phyloP scores from a whole-genome alignment of 495 filamentous ascomycete genomes.

The Penicillium steckii region DNA sequence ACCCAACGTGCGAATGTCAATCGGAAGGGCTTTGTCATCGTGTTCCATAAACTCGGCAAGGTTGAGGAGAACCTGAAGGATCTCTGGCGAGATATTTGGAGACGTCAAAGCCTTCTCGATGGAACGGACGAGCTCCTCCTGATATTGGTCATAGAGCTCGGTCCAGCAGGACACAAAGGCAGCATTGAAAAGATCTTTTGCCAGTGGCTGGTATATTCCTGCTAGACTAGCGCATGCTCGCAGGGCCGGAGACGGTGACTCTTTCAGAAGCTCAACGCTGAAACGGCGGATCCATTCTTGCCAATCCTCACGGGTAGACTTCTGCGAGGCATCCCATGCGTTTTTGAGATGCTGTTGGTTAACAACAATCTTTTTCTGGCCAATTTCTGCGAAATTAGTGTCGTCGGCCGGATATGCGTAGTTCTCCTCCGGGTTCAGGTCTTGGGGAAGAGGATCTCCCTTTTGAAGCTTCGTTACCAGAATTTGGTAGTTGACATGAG shows the following conservation, averaged over 20 bases:
- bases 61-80: conserved; percentile 91
- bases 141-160: conserved; percentile 90
- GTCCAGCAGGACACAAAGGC: conserved; percentile 99
- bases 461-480: conserved; percentile 90
- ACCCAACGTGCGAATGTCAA: conserved; percentile 90
- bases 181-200: conserved; percentile 94
- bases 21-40: conserved; percentile 95
- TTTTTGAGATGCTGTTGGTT: conserved; percentile 97
- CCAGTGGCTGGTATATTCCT: conserved; percentile 84
- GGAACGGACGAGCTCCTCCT: conserved; percentile 91
- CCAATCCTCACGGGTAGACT: conserved; percentile 97
- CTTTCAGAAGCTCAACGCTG: conserved; percentile 90
- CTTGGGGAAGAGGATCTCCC: conserved; percentile 88
- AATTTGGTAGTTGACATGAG: conserved; percentile 84
- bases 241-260: conserved; percentile 92
- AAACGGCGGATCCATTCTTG: conserved; percentile 98
- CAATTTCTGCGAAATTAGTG: conserved; percentile 72
- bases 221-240: conserved; percentile 90
- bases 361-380: conserved; percentile 88
- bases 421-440: conserved; percentile 84
- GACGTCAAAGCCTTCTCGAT: conserved; percentile 94
- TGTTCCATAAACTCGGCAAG: conserved; percentile 99
- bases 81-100: conserved; percentile 89
- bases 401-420: conserved; percentile 80
- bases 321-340: conserved; percentile 94